A percentile compares a stretch with the other conserved stretches of the same genome.
Evolutionary conservation across 352 stramenopile species (phyloP).

Genomic region (Blastocystis sp.): DNA sequence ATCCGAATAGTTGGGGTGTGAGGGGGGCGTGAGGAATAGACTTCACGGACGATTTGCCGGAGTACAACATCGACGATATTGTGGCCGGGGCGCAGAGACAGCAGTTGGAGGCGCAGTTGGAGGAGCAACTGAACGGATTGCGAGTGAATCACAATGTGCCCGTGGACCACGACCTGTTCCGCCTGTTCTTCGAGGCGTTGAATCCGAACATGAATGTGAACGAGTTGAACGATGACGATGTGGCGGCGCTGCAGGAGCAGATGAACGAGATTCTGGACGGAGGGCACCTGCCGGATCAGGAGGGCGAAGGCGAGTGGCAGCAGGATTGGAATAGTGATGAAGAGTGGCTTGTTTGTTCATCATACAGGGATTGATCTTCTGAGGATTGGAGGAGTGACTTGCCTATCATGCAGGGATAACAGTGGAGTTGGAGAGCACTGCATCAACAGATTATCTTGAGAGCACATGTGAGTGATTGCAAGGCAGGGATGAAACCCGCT

Average conservation of each 20-base stretch:
- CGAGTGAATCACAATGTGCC: constrained; percentile 36
- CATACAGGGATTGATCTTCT: not conserved
- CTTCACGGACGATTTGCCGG: constrained; percentile 24
- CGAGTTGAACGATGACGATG: constrained; percentile 57
- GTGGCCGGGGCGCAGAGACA: not conserved
- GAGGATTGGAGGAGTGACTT: constrained; percentile 29
- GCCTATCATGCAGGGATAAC: not conserved
- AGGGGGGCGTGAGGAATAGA: constrained; percentile 3
- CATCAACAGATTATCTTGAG: not conserved
- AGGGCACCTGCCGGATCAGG: not conserved
- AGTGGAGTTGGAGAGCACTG: not conserved
- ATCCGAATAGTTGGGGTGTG: constrained; percentile 7
- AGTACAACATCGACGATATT: constrained; percentile 21
- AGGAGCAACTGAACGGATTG: constrained; percentile 36
- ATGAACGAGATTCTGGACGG: constrained; percentile 42
- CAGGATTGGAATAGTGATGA: constrained; percentile 7
- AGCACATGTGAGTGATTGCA: no score
- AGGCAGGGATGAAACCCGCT: no score
- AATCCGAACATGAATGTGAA: constrained; percentile 53
- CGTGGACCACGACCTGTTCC: constrained; percentile 48
- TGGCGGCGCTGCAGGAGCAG: constrained; percentile 51
- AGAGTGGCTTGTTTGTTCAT: constrained; percentile 5
- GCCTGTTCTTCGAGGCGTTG: constrained; percentile 43
- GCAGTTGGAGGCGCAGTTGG: constrained; percentile 21
- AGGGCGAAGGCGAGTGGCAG: not conserved